phyloP scores from a whole-genome alignment of 805 yeast genomes.

The Wickerhamiella occidentalis region DNA sequence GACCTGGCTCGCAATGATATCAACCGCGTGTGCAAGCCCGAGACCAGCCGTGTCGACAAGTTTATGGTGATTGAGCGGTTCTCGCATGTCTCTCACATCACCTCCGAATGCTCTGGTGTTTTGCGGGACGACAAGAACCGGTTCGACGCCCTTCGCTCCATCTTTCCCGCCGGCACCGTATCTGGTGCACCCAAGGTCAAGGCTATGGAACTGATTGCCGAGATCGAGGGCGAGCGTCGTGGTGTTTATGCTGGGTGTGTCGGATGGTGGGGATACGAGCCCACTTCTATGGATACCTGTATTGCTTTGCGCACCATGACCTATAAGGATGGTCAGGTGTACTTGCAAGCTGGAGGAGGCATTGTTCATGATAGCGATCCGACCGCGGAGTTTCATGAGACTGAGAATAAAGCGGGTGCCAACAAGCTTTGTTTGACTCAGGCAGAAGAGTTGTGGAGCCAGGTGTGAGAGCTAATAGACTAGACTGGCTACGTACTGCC shows the following conservation, averaged over 20 bases:
- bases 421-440: conserved; percentile 82
- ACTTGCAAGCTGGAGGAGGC: conserved; percentile 98
- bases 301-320: conserved; percentile 97
- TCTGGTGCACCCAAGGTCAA: conserved; percentile 96
- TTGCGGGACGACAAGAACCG: conserved; percentile 72
- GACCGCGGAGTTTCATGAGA: conserved; percentile 87
- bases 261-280: conserved; percentile 95
- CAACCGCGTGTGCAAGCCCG: conserved; percentile 86
- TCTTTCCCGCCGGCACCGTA: conserved; percentile 98
- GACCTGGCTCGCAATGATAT: conserved; percentile 95
- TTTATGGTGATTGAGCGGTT: conserved; percentile 83
- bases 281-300: conserved; percentile 93
- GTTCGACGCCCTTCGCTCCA: conserved; percentile 94
- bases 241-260: conserved; percentile 99
- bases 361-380: conserved; percentile 93
- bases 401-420: conserved; percentile 94
- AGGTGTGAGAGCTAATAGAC: not conserved
- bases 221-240: conserved; percentile 79
- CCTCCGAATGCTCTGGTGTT: conserved; percentile 87
- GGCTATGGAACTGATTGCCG: conserved; percentile 91
- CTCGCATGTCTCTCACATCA: conserved; percentile 94
- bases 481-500: no score
- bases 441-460: conserved; percentile 51
- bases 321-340: conserved; percentile 77
- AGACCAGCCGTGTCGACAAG: conserved; percentile 73